Conservation (phyloP, 1,284 basidiomycete genomes). For the Tetrapyrgos nigripes region DNA sequence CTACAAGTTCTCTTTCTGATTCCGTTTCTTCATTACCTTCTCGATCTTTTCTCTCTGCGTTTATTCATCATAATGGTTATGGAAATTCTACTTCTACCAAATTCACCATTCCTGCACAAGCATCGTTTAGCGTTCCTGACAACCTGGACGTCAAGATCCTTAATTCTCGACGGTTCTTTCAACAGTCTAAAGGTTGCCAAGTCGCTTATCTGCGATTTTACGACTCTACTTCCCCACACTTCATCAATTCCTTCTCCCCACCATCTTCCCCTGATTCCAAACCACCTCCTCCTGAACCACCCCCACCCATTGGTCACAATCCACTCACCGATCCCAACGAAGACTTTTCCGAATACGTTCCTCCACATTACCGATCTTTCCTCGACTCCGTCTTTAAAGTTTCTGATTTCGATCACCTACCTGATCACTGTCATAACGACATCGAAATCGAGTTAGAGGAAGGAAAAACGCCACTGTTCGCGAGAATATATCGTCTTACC, state of each 20-base stretch:
- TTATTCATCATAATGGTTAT: conserved; percentile 4
- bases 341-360: neutral
- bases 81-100: neutral
- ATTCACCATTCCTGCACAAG: neutral
- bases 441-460: conserved; percentile 16
- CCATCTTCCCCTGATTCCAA: too few relatives aligned
- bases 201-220: conserved; percentile 1
- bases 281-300: neutral
- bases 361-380: neutral
- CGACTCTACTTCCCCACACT: too few relatives aligned
- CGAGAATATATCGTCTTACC: conserved; percentile 9
- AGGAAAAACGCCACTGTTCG: conserved; percentile 10
- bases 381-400: conserved; percentile 10
- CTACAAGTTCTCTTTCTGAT: neutral
- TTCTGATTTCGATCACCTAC: conserved; percentile 5
- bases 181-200: conserved; percentile 1
- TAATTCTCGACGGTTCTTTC: neutral
- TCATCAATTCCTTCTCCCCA: too few relatives aligned
- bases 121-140: neutral
- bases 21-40: too few relatives aligned
- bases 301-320: neutral
- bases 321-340: neutral
- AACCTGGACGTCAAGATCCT: neutral
- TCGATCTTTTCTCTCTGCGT: neutral
- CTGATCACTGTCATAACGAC: conserved; percentile 5